Evolutionary conservation across 192 early-diverging fungal genomes (phyloP).

Genomic region (Backusella sp.): DNA sequence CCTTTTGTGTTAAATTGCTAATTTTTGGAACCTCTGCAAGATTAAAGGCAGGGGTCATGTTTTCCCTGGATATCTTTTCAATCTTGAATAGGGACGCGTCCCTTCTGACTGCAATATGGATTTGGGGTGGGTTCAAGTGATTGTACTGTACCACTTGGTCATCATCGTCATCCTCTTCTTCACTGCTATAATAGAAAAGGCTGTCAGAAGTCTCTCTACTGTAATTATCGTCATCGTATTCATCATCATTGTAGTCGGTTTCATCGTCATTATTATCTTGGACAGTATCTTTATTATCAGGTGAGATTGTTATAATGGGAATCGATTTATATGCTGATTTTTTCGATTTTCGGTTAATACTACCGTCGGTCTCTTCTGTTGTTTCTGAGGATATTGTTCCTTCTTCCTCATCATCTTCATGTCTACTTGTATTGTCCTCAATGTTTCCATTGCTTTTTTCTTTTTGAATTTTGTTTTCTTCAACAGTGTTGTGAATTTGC

Average conservation of each 20-base stretch:
- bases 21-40: constrained; percentile 7
- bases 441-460: not conserved
- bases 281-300: not conserved
- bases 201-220: not conserved
- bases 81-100: constrained; percentile 15
- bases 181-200: not conserved
- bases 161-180: not conserved
- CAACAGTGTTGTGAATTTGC: not conserved
- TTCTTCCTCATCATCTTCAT: not conserved
- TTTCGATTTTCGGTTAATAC: not conserved
- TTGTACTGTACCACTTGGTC: not conserved
- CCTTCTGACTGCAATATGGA: constrained; percentile 13
- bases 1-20: constrained; percentile 5
- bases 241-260: not conserved
- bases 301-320: not conserved
- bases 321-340: not conserved
- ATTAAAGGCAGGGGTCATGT: not conserved
- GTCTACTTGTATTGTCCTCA: not conserved
- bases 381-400: not conserved
- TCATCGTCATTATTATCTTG: not conserved
- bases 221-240: not conserved
- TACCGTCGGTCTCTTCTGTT: not conserved
- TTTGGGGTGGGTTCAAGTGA: not conserved
- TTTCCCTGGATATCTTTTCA: constrained; percentile 13
- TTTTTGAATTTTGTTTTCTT: not conserved